A percentile compares a stretch with the other conserved stretches of the same genome.
These are phyloP conservation scores for Puccinia coronata DNA, from an alignment of 1,284 basidiomycete genomes.

Conservation along the genomic window DNA sequence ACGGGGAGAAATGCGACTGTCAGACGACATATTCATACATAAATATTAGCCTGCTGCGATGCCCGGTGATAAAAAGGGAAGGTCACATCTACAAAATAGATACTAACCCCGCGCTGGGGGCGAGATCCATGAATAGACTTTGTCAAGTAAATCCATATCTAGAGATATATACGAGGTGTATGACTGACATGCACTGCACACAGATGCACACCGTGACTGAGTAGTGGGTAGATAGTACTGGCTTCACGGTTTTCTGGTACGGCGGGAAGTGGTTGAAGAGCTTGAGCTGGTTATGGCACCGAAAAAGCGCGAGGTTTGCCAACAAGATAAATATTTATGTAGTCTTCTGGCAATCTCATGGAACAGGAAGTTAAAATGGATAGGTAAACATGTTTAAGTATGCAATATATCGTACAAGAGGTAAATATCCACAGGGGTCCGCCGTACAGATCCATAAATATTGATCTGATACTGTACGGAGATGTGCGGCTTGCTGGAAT, in stretches of 20 bases:
- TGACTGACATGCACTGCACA: too few species aligned
- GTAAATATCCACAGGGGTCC: not conserved
- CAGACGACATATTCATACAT: not conserved
- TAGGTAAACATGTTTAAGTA: not conserved
- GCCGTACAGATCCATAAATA: conserved; percentile 3
- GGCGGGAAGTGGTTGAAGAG: too few species aligned
- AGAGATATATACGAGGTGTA: conserved; percentile 3
- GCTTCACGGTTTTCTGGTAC: too few species aligned
- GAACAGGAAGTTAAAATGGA: too few species aligned
- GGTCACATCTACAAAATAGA: not conserved
- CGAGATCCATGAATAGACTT: not conserved
- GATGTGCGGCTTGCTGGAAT: conserved; percentile 29
- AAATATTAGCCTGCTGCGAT: not conserved
- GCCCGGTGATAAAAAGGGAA: not conserved
- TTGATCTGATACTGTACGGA: not conserved
- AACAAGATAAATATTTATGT: too few species aligned
- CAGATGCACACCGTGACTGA: too few species aligned
- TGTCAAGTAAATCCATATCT: not conserved
- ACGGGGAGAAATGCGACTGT: not conserved
- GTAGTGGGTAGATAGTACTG: too few species aligned
- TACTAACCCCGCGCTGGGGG: not conserved
- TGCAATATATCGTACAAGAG: not conserved
- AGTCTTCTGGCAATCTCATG: too few species aligned
- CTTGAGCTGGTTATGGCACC: too few species aligned
- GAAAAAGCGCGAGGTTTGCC: too few species aligned